These are phyloP conservation scores for Avena atlantica DNA, from an alignment of 176 grass and related monocot genomes.

Conservation along the genomic window DNA sequence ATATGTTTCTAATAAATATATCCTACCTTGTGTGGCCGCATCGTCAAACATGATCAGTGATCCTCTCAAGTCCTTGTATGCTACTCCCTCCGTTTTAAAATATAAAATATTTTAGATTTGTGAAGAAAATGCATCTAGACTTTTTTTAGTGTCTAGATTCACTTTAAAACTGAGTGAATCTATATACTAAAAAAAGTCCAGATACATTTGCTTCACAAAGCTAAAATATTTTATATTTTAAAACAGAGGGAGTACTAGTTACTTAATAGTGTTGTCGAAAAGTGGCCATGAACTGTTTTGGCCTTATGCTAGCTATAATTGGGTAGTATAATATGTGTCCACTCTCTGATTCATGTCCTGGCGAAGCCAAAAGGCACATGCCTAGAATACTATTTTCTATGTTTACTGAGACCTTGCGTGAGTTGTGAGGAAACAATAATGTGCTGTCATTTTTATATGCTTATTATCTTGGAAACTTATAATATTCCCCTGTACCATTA, in stretches of 20 bases:
- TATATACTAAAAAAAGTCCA: too few species aligned
- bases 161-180: too few species aligned
- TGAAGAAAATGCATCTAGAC: too few species aligned
- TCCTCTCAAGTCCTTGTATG: background rate
- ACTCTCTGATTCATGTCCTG: background rate
- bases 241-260: background rate
- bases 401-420: background rate
- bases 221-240: too few species aligned
- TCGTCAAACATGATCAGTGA: background rate
- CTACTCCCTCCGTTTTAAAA: background rate
- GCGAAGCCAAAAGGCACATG: background rate
- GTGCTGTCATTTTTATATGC: background rate
- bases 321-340: background rate
- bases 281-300: background rate
- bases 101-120: too few species aligned
- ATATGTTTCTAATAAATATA: background rate
- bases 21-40: background rate
- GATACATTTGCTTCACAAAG: too few species aligned
- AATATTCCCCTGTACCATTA: background rate
- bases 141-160: too few species aligned
- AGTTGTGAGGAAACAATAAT: background rate
- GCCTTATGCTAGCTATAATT: background rate
- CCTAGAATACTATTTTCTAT: background rate
- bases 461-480: conserved; percentile 10
- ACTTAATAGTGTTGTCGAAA: background rate